Evolutionary conservation across 208 protist genomes (phyloP).

Genomic region (Acanthamoeba triangularis): DNA sequence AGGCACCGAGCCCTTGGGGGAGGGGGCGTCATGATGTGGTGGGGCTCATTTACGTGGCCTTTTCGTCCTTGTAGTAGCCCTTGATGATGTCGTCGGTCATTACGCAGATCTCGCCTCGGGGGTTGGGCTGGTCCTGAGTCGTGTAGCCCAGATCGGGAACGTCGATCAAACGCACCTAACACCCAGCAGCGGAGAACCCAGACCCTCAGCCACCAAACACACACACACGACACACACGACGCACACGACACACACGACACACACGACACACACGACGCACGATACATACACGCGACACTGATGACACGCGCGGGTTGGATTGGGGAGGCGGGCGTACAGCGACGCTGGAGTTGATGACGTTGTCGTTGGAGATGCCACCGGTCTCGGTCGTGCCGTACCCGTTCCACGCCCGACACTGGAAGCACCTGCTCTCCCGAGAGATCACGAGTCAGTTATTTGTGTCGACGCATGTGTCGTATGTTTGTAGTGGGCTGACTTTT

Average conservation of each 20-base stretch:
- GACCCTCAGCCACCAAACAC: no score
- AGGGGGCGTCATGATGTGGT: no score
- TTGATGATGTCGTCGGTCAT: neutral
- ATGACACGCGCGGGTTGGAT: no score
- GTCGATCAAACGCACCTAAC: constrained; percentile 6
- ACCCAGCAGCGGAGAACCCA: no score
- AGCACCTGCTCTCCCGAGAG: neutral
- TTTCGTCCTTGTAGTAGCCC: constrained; percentile 52
- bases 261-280: no score
- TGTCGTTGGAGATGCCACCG: constrained; percentile 8
- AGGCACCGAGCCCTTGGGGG: neutral
- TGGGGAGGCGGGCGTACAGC: neutral
- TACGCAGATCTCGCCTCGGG: constrained; percentile 31
- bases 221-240: no score
- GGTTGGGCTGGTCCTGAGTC: neutral
- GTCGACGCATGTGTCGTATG: neutral
- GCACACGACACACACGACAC: no score
- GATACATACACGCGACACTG: no score
- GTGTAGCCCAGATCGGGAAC: constrained; percentile 10
- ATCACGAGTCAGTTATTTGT: neutral
- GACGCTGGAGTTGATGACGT: neutral
- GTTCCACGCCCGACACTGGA: constrained; percentile 23
- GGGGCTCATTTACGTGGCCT: neutral
- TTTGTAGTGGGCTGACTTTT: neutral
- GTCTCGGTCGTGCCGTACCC: constrained; percentile 54